phyloP scores from a whole-genome alignment of 192 early-diverging fungal genomes.

The Allomyces arbusculus region DNA sequence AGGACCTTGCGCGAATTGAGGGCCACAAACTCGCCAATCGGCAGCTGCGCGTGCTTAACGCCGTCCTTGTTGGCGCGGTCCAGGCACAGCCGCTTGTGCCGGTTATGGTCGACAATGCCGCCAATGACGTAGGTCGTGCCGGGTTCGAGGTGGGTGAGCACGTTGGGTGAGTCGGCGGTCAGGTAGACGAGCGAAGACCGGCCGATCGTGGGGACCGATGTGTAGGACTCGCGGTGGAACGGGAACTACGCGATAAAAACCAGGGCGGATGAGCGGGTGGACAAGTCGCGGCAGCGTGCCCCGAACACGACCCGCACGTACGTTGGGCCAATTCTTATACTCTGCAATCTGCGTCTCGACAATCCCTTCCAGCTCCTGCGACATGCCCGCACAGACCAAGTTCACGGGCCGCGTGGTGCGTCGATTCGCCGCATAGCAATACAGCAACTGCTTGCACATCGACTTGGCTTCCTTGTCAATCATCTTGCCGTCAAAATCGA shows the following conservation, averaged over 20 bases:
- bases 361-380: slow-evolving; percentile 20
- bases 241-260: not conserved
- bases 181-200: slow-evolving; percentile 56
- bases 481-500: slow-evolving; percentile 30
- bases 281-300: slow-evolving; percentile 13
- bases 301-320: slow-evolving; percentile 11
- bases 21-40: slow-evolving; percentile 66
- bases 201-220: slow-evolving; percentile 3
- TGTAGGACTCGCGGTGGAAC: not conserved
- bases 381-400: slow-evolving; percentile 38
- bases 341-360: slow-evolving; percentile 20
- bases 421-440: slow-evolving; percentile 55
- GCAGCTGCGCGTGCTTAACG: slow-evolving; percentile 55
- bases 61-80: slow-evolving; percentile 55
- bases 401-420: slow-evolving; percentile 23
- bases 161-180: slow-evolving; percentile 68
- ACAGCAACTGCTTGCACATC: slow-evolving; percentile 45
- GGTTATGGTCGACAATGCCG: slow-evolving; percentile 86
- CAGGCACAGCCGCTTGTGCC: slow-evolving; percentile 58
- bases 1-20: slow-evolving; percentile 64
- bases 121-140: slow-evolving; percentile 72
- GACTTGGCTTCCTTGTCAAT: slow-evolving; percentile 39
- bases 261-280: not conserved
- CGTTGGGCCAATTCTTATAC: slow-evolving; percentile 29
- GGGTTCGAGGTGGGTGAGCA: slow-evolving; percentile 43